Percentiles rank a stretch among this genome's conserved stretches.
These are phyloP conservation scores for Gossypium thurberi DNA, from an alignment of 345 rosid genomes.

Conservation along the genomic window DNA sequence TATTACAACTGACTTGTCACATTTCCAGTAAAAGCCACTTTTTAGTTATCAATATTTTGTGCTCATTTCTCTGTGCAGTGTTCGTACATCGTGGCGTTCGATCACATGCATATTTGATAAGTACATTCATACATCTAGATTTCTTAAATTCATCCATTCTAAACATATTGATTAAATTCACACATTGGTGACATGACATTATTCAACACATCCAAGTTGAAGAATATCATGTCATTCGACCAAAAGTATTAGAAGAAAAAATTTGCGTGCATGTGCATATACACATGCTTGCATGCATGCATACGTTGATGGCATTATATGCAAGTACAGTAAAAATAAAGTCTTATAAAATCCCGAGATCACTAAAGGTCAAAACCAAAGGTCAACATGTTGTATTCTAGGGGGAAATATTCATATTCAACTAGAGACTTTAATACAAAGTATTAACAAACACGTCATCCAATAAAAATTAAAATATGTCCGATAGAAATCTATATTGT, in stretches of 20 bases:
- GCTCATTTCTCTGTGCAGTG: too few species aligned
- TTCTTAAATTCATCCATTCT: too few species aligned
- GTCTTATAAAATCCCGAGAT: background rate
- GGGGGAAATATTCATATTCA: background rate
- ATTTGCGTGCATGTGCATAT: background rate
- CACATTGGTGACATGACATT: too few species aligned
- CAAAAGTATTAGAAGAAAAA: background rate
- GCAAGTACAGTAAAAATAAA: background rate
- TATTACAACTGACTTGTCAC: too few species aligned
- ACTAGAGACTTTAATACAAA: background rate
- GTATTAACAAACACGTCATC: too few species aligned
- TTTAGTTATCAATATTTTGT: too few species aligned
- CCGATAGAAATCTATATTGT: background rate
- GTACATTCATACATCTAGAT: too few species aligned
- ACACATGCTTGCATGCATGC: background rate
- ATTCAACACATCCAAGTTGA: background rate
- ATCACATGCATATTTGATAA: too few species aligned
- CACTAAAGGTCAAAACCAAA: background rate
- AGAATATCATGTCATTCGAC: background rate
- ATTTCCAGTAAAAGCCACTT: too few species aligned
- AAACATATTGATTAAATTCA: too few species aligned
- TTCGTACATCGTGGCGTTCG: too few species aligned
- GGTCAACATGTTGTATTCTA: background rate
- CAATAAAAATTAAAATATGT: background rate
- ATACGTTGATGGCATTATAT: background rate